Evolutionary conservation across 805 yeast genomes (phyloP).

Genomic region (Barnettozyma pratensis): DNA sequence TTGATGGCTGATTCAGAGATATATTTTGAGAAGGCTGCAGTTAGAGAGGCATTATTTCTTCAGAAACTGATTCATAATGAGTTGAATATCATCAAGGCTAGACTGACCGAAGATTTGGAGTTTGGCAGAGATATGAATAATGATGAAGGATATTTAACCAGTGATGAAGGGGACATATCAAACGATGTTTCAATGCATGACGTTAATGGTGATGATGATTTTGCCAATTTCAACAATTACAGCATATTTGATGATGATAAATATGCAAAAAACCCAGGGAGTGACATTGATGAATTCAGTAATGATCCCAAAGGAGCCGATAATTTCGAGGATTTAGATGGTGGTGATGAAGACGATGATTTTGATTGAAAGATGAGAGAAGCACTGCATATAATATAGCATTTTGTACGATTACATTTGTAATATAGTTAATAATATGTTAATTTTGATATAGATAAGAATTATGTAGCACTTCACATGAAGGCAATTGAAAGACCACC

Average conservation of each 20-base stretch:
- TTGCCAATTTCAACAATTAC: neutral
- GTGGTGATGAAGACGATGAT: neutral
- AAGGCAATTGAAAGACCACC: neutral
- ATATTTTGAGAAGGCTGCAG: constrained; percentile 13
- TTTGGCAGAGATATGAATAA: neutral
- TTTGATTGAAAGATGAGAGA: too few species aligned
- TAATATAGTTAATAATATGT: neutral
- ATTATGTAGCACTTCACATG: neutral
- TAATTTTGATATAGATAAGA: neutral
- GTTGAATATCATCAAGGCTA: constrained; percentile 8
- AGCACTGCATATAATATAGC: neutral
- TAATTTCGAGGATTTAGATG: constrained; percentile 2
- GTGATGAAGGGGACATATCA: neutral
- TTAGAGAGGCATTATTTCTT: constrained; percentile 13
- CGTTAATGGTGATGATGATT: neutral
- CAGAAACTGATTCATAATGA: constrained; percentile 16
- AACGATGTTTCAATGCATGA: neutral
- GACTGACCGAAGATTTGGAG: constrained; percentile 5
- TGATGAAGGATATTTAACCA: neutral
- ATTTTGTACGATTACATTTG: neutral
- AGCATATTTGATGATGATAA: neutral
- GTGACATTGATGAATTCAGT: constrained; percentile 1
- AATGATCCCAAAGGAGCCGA: neutral
- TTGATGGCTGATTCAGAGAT: constrained; percentile 11
- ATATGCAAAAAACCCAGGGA: constrained; percentile 1